phyloP scores from a whole-genome alignment of 805 yeast species.

The Kodamaea kakaduensis region DNA sequence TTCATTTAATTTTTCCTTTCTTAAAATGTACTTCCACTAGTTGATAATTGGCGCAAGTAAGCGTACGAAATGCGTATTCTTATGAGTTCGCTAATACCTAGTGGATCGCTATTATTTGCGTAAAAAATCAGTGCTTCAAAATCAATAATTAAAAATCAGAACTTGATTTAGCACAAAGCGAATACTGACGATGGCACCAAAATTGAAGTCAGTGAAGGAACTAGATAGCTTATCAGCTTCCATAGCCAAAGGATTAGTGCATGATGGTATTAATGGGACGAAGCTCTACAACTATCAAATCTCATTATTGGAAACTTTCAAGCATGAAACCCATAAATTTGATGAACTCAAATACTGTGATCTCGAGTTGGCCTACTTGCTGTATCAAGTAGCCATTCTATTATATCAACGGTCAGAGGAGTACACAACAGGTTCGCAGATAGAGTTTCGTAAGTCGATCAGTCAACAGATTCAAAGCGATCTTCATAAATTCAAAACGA shows the following conservation, averaged over 20 bases:
- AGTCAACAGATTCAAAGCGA: slow-evolving; percentile 6
- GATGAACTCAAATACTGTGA: slow-evolving; percentile 33
- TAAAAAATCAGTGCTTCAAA: no score
- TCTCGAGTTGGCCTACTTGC: slow-evolving; percentile 32
- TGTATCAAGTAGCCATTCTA: slow-evolving; percentile 7
- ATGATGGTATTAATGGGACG: slow-evolving; percentile 4
- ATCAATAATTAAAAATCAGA: no score
- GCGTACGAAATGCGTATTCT: no score
- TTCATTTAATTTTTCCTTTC: no score
- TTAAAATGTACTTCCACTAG: no score
- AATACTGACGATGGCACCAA: slow-evolving; percentile 1
- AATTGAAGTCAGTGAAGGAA: slow-evolving; percentile 1
- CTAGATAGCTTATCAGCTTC: slow-evolving; percentile 2
- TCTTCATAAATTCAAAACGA: slow-evolving; percentile 1
- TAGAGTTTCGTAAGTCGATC: slow-evolving; percentile 8
- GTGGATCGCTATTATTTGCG: no score
- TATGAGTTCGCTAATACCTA: no score
- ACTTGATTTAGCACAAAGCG: not conserved
- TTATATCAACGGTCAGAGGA: slow-evolving; percentile 6
- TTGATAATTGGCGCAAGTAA: no score
- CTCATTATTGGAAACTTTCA: slow-evolving; percentile 27
- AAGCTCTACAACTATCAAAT: slow-evolving; percentile 26
- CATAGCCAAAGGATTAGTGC: slow-evolving; percentile 2
- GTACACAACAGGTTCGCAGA: slow-evolving; percentile 4
- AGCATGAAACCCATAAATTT: slow-evolving; percentile 27